Base-by-base conservation (phyloP, 768 basidiomycete genomes). In the Scleroderma bovista region DNA sequence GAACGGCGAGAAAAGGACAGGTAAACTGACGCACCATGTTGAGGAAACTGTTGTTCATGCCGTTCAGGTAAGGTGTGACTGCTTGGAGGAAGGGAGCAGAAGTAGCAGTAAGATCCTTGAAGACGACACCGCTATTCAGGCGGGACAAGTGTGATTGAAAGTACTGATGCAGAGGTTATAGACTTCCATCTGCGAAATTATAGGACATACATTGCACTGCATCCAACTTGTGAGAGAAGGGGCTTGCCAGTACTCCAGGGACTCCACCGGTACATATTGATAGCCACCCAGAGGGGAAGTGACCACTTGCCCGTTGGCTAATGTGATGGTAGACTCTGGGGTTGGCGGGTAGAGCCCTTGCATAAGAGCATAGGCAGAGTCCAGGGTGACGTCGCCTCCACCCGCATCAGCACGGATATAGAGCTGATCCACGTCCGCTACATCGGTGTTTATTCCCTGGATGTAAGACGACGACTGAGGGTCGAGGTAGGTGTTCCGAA, bases 341-440 rank as follows among this genome's bases (percentile, higher is more conserved):
- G 77, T 86, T 5, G 89, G 87, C 12, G 90, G 90, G 74, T 85
- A 90, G 44, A 93, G 75, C 32, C 90, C 89, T 62, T 93, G 92
- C 37, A 90, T 75, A 34, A 91, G 71, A 13, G 90, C 88, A 52
- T 85, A 84, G 16, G 88, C 83, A 8, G 86, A 86, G 74, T 93
- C 87, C 68, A 88, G 85, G 55, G 89, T 87, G 41, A 84, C 83
- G 20, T 81, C 76, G 45, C 89, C 89, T 67, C 83, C 83, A 40
- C 88, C 88, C 44, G 83, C 81, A 68, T 92, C 90, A 59, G 86
- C 87, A 53, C 82, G 83, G 47, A 86, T 77, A 56, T 79, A 81
- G 51, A 92, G 74, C 65, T 88, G 78, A 56, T 72, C 75, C 57
- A 84, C 77, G 69, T 86, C 75, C 24, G 79, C 85, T 47, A 89